A percentile compares a stretch with the other conserved stretches of the same genome.
Evolutionary conservation across 1,284 basidiomycete genomes (phyloP).

Genomic region (Heterobasidion occidentale): DNA sequence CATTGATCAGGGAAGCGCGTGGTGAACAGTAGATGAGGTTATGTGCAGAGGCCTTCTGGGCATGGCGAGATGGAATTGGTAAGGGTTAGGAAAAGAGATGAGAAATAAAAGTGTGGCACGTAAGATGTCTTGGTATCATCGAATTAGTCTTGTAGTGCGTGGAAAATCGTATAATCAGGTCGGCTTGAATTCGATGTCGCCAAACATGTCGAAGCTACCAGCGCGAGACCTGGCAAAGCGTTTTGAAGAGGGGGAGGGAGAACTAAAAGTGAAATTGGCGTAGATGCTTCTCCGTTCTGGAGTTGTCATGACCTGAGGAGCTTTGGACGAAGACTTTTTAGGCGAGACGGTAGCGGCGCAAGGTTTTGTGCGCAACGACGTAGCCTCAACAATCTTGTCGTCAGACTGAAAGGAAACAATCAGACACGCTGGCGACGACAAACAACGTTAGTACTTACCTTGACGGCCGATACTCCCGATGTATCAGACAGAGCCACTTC

Average conservation of each 20-base stretch:
- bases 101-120: not conserved
- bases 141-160: not conserved
- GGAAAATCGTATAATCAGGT: not conserved
- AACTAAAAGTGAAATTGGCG: slow-evolving; percentile 68
- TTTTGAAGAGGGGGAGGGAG: slow-evolving; percentile 51
- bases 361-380: not conserved
- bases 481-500: slow-evolving; percentile 1
- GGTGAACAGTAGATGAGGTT: slow-evolving; percentile 2
- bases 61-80: too few relatives aligned
- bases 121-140: not conserved
- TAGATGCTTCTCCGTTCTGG: slow-evolving; percentile 65
- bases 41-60: slow-evolving; percentile 5
- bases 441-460: not conserved
- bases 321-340: slow-evolving; percentile 9
- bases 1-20: not conserved
- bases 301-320: slow-evolving; percentile 44
- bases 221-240: slow-evolving; percentile 32
- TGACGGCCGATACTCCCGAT: not conserved
- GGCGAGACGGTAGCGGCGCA: slow-evolving; percentile 13
- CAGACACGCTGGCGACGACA: not conserved
- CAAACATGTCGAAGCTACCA: slow-evolving; percentile 23
- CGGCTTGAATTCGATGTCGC: slow-evolving; percentile 13
- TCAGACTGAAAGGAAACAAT: not conserved
- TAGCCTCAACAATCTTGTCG: not conserved
- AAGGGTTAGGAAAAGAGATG: not conserved